Conservation (phyloP, 768 basidiomycete species). For the Lactifluus pinguis region DNA sequence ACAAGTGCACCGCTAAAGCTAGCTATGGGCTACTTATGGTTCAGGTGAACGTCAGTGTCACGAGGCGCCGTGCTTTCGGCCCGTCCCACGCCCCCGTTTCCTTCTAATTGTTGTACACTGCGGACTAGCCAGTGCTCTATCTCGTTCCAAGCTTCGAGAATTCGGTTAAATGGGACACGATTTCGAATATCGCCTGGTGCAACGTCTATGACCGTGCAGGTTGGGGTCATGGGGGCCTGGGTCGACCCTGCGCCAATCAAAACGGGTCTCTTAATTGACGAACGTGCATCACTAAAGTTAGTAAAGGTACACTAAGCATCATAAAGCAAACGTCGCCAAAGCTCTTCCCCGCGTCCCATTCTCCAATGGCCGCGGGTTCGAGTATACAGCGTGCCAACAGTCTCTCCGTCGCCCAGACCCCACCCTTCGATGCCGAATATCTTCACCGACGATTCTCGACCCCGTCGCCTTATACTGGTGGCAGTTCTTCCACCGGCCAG, state of each 20-base stretch:
- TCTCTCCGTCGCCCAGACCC: not conserved
- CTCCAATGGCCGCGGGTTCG: not conserved
- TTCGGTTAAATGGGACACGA: conserved; percentile 1
- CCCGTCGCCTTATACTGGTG: not conserved
- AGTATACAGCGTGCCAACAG: not conserved
- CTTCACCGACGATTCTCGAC: conserved; percentile 7
- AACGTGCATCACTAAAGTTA: not conserved
- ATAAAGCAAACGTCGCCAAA: not conserved
- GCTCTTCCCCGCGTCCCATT: not conserved
- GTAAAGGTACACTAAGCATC: too few species aligned
- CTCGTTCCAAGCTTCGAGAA: not conserved
- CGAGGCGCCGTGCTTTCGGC: not conserved
- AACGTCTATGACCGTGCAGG: not conserved
- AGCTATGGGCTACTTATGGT: too few species aligned
- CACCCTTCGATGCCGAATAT: not conserved
- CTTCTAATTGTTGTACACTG: not conserved
- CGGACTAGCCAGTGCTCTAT: too few species aligned
- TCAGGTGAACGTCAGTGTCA: too few species aligned
- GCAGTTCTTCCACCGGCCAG: not conserved
- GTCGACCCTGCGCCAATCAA: conserved; percentile 46
- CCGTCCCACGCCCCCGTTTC: too few species aligned
- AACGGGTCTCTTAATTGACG: conserved; percentile 20
- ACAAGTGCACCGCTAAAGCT: too few species aligned
- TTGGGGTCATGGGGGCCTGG: too few species aligned
- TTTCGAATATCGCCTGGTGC: conserved; percentile 5